phyloP scores from a whole-genome alignment of 768 basidiomycete genomes.

The Hydnomerulius pinastri region DNA sequence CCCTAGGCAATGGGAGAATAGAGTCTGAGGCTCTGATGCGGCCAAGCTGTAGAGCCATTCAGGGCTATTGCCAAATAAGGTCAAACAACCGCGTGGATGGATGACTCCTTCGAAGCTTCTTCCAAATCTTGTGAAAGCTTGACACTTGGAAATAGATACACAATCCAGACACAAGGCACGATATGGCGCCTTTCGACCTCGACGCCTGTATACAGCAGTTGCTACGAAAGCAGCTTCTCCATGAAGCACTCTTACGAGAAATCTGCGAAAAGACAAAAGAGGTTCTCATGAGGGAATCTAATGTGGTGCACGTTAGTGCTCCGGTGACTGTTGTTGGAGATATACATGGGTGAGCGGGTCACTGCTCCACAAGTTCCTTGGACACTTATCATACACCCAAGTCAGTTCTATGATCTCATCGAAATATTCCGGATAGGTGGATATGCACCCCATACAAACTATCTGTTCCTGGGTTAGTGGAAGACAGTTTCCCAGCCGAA shows the following conservation, averaged over 20 bases:
- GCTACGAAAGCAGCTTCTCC: conserved; percentile 88
- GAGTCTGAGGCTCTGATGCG: too few relatives aligned
- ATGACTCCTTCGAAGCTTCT: conserved; percentile 3
- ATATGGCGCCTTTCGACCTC: conserved; percentile 77
- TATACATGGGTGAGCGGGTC: conserved; percentile 87
- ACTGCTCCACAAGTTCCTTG: conserved; percentile 10
- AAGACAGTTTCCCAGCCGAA: not conserved
- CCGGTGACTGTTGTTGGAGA: conserved; percentile 99
- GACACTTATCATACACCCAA: conserved; percentile 48
- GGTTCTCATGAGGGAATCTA: conserved; percentile 97
- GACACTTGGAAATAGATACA: not conserved
- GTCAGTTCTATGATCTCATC: conserved; percentile 99
- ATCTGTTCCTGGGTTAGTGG: conserved; percentile 89
- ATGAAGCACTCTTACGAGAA: conserved; percentile 92
- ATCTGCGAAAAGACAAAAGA: conserved; percentile 99
- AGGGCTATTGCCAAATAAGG: conserved; percentile 32
- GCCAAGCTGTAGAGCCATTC: not conserved
- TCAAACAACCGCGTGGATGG: conserved; percentile 28
- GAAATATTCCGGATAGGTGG: conserved; percentile 99
- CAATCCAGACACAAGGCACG: conserved; percentile 4
- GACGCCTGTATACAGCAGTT: conserved; percentile 94
- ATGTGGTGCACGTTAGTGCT: conserved; percentile 95
- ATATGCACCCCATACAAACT: conserved; percentile 95
- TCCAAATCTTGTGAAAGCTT: not conserved
- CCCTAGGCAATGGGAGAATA: too few relatives aligned